Evolutionary conservation across 2,329 filamentous ascomycete genomes (phyloP).

Genomic region (Tolypocladium ophioglossoides): DNA sequence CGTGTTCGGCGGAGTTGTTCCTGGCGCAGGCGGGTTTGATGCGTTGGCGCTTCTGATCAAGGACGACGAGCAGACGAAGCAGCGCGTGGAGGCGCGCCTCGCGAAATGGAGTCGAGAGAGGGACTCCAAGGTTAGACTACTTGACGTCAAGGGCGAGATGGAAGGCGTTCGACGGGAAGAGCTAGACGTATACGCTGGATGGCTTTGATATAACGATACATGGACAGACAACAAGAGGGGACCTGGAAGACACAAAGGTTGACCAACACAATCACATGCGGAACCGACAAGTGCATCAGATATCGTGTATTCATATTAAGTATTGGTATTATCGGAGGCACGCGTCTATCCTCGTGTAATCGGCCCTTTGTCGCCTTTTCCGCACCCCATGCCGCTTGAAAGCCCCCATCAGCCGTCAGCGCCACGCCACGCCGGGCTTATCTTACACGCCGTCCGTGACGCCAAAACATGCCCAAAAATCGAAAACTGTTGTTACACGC

Average conservation of each 20-base stretch:
- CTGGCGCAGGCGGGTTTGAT: slow-evolving; percentile 89
- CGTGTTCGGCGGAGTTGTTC: slow-evolving; percentile 84
- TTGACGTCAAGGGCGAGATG: slow-evolving; percentile 63
- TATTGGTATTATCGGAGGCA: background rate
- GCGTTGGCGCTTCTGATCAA: slow-evolving; percentile 72
- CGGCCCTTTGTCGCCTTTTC: background rate
- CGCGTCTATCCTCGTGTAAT: background rate
- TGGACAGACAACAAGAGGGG: background rate
- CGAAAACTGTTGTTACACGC: background rate
- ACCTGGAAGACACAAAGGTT: background rate
- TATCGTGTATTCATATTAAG: background rate
- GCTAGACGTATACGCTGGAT: slow-evolving; percentile 30
- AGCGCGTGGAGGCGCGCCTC: slow-evolving; percentile 50
- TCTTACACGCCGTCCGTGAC: background rate
- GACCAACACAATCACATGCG: too few species aligned
- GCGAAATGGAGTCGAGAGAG: slow-evolving; percentile 51
- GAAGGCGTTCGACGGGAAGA: slow-evolving; percentile 48
- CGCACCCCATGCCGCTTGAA: too few species aligned
- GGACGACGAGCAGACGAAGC: slow-evolving; percentile 57
- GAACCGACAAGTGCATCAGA: too few species aligned
- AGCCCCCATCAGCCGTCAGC: too few species aligned
- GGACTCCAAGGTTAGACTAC: slow-evolving; percentile 53
- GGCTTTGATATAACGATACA: slow-evolving; percentile 24
- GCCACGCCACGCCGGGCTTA: background rate
- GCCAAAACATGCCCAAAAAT: background rate